Conservation (phyloP, 2,329 filamentous ascomycete species). For the Neofusicoccum ribis region DNA sequence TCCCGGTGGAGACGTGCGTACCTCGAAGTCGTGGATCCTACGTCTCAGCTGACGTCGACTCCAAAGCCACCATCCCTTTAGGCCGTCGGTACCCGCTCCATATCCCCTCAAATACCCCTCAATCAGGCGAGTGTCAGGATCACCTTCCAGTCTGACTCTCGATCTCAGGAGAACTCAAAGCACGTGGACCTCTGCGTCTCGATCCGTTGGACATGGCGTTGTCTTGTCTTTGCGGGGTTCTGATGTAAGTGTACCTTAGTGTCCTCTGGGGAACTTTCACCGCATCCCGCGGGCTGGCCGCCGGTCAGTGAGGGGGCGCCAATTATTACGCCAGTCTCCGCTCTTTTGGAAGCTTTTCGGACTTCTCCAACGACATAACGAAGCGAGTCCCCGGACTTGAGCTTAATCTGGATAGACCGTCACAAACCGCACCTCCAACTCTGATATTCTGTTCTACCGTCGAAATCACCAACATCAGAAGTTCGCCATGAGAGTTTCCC, state of each 20-base stretch:
- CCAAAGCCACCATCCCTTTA: not conserved
- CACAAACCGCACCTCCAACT: no score
- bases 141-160: not conserved
- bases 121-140: not conserved
- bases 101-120: not conserved
- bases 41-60: slow-evolving; percentile 13
- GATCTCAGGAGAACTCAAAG: no score
- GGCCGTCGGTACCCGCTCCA: slow-evolving; percentile 6
- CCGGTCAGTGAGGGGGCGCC: slow-evolving; percentile 9
- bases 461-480: no score
- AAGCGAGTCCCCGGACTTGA: no score
- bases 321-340: slow-evolving; percentile 11
- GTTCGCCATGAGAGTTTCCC: no score
- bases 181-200: not conserved
- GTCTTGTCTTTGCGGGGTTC: not conserved
- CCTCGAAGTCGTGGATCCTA: not conserved
- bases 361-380: not conserved
- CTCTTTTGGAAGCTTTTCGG: not conserved
- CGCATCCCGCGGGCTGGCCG: not conserved
- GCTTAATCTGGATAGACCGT: no score
- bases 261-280: not conserved
- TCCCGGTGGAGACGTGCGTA: not conserved
- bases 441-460: no score
- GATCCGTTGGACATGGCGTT: not conserved
- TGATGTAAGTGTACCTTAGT: slow-evolving; percentile 14